phyloP scores from a whole-genome alignment of 2,329 filamentous ascomycete species.

The Capronia epimyces region DNA sequence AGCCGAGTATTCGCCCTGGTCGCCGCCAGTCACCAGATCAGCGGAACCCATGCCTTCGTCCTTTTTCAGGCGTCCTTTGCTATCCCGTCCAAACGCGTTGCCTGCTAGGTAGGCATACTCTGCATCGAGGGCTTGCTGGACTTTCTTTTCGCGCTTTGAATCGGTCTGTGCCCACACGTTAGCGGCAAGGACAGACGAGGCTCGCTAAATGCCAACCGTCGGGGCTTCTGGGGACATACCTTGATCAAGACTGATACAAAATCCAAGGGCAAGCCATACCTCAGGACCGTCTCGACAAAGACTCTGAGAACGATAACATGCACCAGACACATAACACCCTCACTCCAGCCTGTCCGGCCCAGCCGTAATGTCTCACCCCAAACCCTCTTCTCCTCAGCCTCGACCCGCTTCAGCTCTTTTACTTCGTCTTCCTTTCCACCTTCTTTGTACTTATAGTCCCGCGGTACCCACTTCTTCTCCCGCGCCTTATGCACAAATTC shows the following conservation, averaged over 20 bases:
- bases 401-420: slow-evolving; percentile 74
- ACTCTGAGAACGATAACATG: slow-evolving; percentile 86
- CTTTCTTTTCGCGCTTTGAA: slow-evolving; percentile 73
- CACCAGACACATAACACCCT: slow-evolving; percentile 92
- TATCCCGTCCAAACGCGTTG: slow-evolving; percentile 89
- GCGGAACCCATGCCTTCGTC: slow-evolving; percentile 74
- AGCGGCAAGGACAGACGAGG: background rate
- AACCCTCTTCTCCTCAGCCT: slow-evolving; percentile 80
- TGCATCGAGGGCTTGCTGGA: slow-evolving; percentile 70
- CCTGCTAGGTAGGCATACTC: slow-evolving; percentile 89
- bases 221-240: slow-evolving; percentile 50
- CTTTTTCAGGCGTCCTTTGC: slow-evolving; percentile 84
- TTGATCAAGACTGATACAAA: slow-evolving; percentile 80
- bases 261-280: slow-evolving; percentile 86
- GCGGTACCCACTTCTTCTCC: slow-evolving; percentile 89
- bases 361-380: slow-evolving; percentile 88
- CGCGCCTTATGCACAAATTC: slow-evolving; percentile 91
- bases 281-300: slow-evolving; percentile 95
- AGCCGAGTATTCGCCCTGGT: slow-evolving; percentile 80
- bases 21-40: slow-evolving; percentile 58
- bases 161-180: slow-evolving; percentile 57
- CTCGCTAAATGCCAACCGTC: background rate
- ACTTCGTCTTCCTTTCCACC: slow-evolving; percentile 85
- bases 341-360: slow-evolving; percentile 87
- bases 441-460: slow-evolving; percentile 89